A percentile compares a stretch with the other conserved stretches of the same genome.
Evolutionary conservation across 495 filamentous ascomycete genomes (phyloP).

Genomic region (Chaetomium tenue): DNA sequence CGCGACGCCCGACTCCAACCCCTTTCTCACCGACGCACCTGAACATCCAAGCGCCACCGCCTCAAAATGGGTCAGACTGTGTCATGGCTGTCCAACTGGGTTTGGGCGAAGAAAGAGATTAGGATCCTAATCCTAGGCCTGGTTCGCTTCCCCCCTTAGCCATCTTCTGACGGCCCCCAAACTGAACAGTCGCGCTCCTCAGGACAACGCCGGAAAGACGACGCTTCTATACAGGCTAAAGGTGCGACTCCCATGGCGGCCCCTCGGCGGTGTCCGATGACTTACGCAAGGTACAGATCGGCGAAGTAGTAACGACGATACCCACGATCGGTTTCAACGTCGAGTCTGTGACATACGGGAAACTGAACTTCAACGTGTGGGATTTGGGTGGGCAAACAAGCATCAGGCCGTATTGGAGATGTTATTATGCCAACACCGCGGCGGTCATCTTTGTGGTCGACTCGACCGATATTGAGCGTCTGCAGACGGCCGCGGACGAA

Average conservation of each 20-base stretch:
- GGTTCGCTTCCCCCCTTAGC: constrained; percentile 52
- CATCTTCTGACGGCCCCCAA: constrained; percentile 1
- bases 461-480: constrained; percentile 91
- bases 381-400: constrained; percentile 96
- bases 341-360: constrained; percentile 95
- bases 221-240: constrained; percentile 94
- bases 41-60: constrained; percentile 16
- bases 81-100: constrained; percentile 68
- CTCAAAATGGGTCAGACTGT: constrained; percentile 74
- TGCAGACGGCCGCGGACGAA: constrained; percentile 89
- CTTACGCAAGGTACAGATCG: constrained; percentile 61
- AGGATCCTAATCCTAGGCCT: constrained; percentile 93
- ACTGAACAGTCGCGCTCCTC: constrained; percentile 30
- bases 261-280: background rate
- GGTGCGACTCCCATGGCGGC: constrained; percentile 49
- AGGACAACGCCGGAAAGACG: constrained; percentile 99
- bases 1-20: background rate
- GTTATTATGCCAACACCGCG: constrained; percentile 99
- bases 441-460: constrained; percentile 98
- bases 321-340: constrained; percentile 99
- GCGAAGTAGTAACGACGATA: constrained; percentile 97
- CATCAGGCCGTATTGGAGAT: constrained; percentile 97
- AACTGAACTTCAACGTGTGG: constrained; percentile 98
- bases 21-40: constrained; percentile 4
- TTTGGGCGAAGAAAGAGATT: constrained; percentile 96